Conservation (phyloP, 140 eudicot genomes). For the Flaveria floridana region DNA sequence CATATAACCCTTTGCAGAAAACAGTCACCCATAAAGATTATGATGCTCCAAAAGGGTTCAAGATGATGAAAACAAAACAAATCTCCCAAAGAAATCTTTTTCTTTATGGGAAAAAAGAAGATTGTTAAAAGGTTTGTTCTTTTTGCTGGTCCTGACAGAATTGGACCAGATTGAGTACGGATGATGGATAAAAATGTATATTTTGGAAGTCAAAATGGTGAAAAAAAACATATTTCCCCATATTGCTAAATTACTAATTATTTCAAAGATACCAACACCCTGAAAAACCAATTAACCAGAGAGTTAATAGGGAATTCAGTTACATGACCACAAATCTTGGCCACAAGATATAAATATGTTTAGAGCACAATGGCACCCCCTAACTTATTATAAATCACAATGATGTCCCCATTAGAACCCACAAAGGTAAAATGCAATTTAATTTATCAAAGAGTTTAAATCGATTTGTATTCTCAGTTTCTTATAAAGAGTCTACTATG, state of each 20-base stretch:
- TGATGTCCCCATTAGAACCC: not conserved
- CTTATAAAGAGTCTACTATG: not conserved
- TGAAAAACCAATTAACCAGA: slow-evolving; percentile 40
- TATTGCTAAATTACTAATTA: slow-evolving; percentile 19
- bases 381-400: slow-evolving; percentile 11
- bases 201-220: slow-evolving; percentile 29
- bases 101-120: slow-evolving; percentile 27
- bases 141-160: slow-evolving; percentile 38
- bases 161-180: slow-evolving; percentile 34
- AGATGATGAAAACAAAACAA: slow-evolving; percentile 20
- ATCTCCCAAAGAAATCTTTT: slow-evolving; percentile 11
- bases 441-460: no score
- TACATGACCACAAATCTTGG: slow-evolving; percentile 33
- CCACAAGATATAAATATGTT: slow-evolving; percentile 33
- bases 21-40: slow-evolving; percentile 23
- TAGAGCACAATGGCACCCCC: slow-evolving; percentile 10
- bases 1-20: slow-evolving; percentile 10
- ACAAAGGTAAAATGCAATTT: not conserved
- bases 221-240: slow-evolving; percentile 26
- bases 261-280: slow-evolving; percentile 26
- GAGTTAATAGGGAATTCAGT: slow-evolving; percentile 42
- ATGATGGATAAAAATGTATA: slow-evolving; percentile 25
- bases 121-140: slow-evolving; percentile 21
- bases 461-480: not conserved
- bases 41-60: slow-evolving; percentile 12